Conservation (phyloP, 192 early-diverging fungal genomes). For the Coemansia sp. region DNA sequence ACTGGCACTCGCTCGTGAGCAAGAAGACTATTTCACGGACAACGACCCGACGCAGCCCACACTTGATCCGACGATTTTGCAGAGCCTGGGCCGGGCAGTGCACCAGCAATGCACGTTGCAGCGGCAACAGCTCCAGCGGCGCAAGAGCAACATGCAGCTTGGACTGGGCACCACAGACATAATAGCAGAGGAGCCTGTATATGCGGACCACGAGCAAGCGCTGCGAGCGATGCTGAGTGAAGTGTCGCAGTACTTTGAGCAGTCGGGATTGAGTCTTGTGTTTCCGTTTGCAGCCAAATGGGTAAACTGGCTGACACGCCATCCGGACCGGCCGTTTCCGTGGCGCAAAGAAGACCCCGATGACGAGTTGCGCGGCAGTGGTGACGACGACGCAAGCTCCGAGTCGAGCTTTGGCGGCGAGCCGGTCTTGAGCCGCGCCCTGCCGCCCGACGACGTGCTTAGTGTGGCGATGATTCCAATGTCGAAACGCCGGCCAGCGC, state of each 20-base stretch:
- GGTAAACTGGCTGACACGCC: constrained; percentile 48
- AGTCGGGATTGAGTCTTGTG: constrained; percentile 45
- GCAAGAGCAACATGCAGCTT: constrained; percentile 57
- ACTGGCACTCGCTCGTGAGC: constrained; percentile 50
- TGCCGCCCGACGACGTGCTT: constrained; percentile 47
- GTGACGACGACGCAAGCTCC: constrained; percentile 14
- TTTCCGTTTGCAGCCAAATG: constrained; percentile 55
- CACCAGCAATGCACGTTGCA: constrained; percentile 46
- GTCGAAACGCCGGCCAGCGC: constrained; percentile 41
- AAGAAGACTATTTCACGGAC: constrained; percentile 52
- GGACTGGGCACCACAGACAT: constrained; percentile 10
- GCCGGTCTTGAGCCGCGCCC: constrained; percentile 39
- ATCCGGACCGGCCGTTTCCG: constrained; percentile 48
- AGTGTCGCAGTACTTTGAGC: constrained; percentile 51
- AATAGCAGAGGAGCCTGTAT: constrained; percentile 10
- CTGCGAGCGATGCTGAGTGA: constrained; percentile 42
- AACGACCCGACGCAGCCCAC: constrained; percentile 36
- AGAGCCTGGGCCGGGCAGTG: constrained; percentile 46
- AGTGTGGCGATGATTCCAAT: constrained; percentile 52
- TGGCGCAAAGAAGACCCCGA: constrained; percentile 51
- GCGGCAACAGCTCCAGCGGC: constrained; percentile 46
- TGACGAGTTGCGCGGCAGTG: constrained; percentile 20
- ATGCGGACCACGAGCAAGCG: constrained; percentile 37
- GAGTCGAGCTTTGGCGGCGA: constrained; percentile 51
- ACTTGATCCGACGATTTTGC: constrained; percentile 41